Evolutionary conservation across 176 grass and related monocot genomes (phyloP), one percentile per base, ranked within the genome.

Genomic region (Canna indica): DNA sequence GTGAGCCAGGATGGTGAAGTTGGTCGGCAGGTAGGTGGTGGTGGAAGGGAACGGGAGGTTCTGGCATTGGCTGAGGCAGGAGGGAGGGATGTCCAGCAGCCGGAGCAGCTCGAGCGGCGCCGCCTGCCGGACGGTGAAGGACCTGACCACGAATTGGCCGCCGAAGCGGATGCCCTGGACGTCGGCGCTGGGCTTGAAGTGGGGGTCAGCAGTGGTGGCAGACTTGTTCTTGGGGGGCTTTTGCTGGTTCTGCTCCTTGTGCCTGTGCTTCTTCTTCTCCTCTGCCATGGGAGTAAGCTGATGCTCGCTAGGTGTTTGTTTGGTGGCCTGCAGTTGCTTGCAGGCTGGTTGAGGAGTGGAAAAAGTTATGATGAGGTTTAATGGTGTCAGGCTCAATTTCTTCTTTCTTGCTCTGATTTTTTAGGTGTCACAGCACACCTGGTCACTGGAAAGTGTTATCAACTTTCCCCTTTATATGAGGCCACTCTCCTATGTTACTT

Each of bases 1-100:
- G 74, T 97, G 93, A 32, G 93, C 93, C 63, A 97, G 83, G 78
- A 97, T 91, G 68, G 93, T 97, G 88, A 97, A 97, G 78, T 88
- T 92, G 59, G 93, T 97, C 25, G 93, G 93, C 66, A 97, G 77
- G 77, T 89, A 97, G 9, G 84, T 66, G 46, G 86, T 90, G 58
- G 86, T 92, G 26, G 93, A 97, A 50, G 86, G 81, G 82, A 97
- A 97, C 26, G 93, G 93, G n/a, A 97, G 83, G 84, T 71, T 83
- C 74, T 78, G 85, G 77, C 86, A 87, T 84, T 92, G 88, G 78
- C 83, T 83, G 68, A 92, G 77, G 85, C 83, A 92, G 33, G 93
- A 85, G 57, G 93, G 86, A 69, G 86, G 93, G 79, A 97, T 97
- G 77, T 92, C 93, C 22, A 97, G 88, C 70, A 97, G 86, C 7